Evolutionary conservation across 2,329 filamentous ascomycete genomes (phyloP), one percentile per base, ranked within the genome.

Genomic region (Venturia aucupariae): DNA sequence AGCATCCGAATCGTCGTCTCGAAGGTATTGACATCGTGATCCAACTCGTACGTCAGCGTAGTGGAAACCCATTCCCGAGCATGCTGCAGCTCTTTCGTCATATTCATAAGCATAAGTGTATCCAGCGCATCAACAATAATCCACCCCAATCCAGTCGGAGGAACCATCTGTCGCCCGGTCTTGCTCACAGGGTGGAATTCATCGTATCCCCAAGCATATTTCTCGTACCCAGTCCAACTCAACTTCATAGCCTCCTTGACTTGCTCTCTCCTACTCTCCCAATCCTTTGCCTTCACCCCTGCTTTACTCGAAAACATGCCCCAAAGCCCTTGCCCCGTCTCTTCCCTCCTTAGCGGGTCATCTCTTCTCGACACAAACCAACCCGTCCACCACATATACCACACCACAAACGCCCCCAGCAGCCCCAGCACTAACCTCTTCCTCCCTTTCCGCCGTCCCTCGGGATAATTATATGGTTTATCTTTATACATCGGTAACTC

Each of bases 1-100:
- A 99, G 81, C 92, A 97, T 97, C 62, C 94, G 89, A 70, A 97
- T 97, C 0, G 93, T 97, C 8, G 93, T 97, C 78, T 99, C 94
- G 70, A 97, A 99, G 0, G 92, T 97, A 75, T 92, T 97, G 64
- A 99, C 93, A 73, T 97, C 91, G 74, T 97, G 92, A 71, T 97
- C 83, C 75, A 96, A 91, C 66, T 97, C 87, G 77, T 95, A 97
- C 13, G 86, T 87, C 67, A 97, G 77, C 8, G 86, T 86, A 4
- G 86, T 87, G 1, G 90, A 82, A 60, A 99, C 86, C 94, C 94
- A 99, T 72, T 96, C 85, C 64, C 93, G 84, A 35, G 94, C 93
- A 71, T 95, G 87, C 44, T 86, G 83, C 46, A 99, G 82, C 67
- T 92, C 87, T 39, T 86, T 89, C 17, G 93, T 97, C 68, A 96